Percentiles rank a stretch among this genome's conserved stretches.
Evolutionary conservation across 2,329 filamentous ascomycete genomes (phyloP).

Genomic region (Fusarium sororula): DNA sequence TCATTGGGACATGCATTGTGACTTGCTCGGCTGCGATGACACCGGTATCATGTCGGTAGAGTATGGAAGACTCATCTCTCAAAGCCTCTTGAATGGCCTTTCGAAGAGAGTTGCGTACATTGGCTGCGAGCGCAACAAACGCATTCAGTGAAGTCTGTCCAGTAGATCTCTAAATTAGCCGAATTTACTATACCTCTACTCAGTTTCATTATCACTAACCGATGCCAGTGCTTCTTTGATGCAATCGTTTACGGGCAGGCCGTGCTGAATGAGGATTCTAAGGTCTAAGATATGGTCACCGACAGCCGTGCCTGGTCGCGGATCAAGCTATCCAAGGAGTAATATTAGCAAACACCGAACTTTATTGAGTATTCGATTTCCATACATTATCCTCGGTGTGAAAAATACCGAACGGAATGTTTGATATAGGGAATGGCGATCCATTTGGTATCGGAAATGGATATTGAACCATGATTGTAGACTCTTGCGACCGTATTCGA

Average conservation of each 20-base stretch:
- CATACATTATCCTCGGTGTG: neutral
- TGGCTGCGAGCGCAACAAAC: neutral
- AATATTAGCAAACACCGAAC: neutral
- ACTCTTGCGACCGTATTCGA: neutral
- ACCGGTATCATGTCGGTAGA: neutral
- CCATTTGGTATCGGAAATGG: neutral
- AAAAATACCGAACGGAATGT: neutral
- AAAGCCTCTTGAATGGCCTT: neutral
- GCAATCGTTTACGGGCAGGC: neutral
- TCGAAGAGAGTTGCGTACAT: neutral
- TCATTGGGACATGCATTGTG: neutral
- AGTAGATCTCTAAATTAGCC: accelerated
- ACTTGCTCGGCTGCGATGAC: neutral
- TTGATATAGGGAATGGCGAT: neutral
- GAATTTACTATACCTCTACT: accelerated
- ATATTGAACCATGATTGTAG: neutral
- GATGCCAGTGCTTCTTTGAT: neutral
- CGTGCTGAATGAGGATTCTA: neutral
- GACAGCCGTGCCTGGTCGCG: neutral
- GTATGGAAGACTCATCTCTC: neutral
- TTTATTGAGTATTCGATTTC: accelerated
- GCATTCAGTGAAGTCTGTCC: neutral
- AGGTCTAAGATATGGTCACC: neutral
- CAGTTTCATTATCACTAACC: neutral
- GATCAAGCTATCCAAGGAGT: neutral